Percentiles rank a stretch among this genome's conserved stretches.
Evolutionary conservation across 164 flowering plant species (phyloP).

Genomic region (Akebia trifoliata): DNA sequence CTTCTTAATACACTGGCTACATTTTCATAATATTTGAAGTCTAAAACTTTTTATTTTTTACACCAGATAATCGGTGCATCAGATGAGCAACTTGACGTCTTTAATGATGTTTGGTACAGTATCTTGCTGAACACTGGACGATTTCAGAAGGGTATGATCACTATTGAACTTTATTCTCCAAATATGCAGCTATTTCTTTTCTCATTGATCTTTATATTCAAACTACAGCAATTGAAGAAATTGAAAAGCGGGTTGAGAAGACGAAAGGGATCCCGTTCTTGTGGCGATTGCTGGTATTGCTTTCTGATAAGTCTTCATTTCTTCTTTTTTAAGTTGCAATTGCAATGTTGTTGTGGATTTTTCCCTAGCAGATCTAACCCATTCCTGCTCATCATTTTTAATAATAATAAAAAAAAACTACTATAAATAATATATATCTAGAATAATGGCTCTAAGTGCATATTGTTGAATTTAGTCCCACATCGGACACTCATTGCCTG

Average conservation of each 20-base stretch:
- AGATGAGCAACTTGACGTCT: constrained; percentile 85
- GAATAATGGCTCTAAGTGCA: too few species aligned
- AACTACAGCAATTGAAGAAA: constrained; percentile 54
- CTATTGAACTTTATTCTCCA: not conserved
- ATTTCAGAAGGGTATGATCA: constrained; percentile 38
- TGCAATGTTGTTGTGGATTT: not conserved
- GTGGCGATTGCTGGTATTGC: constrained; percentile 78
- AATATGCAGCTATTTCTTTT: not conserved
- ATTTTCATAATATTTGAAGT: not conserved
- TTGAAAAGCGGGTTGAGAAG: constrained; percentile 50
- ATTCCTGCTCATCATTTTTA: too few species aligned
- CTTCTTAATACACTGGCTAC: not conserved
- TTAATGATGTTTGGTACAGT: constrained; percentile 66
- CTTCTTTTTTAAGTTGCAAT: not conserved
- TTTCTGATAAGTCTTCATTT: not conserved
- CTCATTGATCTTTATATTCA: constrained; percentile 4
- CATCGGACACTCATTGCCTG: too few species aligned
- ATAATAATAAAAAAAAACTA: too few species aligned
- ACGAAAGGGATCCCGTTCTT: constrained; percentile 67
- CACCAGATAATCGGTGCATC: constrained; percentile 80
- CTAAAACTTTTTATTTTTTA: not conserved
- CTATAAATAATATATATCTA: too few species aligned
- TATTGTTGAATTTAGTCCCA: too few species aligned
- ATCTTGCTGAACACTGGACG: constrained; percentile 56
- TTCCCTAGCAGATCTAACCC: not conserved